A percentile compares a stretch with the other conserved stretches of the same genome.
Evolutionary conservation across 768 basidiomycete species (phyloP).

Genomic region (Pleurotus citrinopileatus): DNA sequence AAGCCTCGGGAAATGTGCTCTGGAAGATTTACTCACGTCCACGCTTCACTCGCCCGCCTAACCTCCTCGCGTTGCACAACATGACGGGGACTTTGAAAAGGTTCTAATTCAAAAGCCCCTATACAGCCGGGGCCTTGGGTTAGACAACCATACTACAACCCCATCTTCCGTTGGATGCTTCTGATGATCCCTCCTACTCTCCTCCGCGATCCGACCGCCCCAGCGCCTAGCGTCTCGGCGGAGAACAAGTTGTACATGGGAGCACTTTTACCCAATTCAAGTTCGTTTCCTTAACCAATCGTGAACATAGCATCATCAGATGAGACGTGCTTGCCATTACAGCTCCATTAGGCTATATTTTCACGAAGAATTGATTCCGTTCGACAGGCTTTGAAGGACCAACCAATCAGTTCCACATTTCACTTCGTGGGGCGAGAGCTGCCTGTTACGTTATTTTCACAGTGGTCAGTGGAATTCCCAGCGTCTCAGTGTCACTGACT

Average conservation of each 20-base stretch:
- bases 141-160: background rate
- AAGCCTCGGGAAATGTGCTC: background rate
- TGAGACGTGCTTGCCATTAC: background rate
- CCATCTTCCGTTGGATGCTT: constrained; percentile 7
- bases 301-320: constrained; percentile 3
- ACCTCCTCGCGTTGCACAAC: background rate
- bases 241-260: constrained; percentile 2
- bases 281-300: background rate
- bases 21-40: background rate
- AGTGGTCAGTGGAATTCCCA: background rate
- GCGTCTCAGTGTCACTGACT: background rate
- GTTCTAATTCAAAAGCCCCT: background rate
- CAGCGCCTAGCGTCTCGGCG: background rate
- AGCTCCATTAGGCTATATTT: constrained; percentile 6
- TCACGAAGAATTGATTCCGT: background rate
- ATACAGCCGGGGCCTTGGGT: constrained; percentile 1
- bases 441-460: background rate
- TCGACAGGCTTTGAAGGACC: background rate
- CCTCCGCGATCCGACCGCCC: background rate
- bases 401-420: constrained; percentile 7
- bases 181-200: constrained; percentile 1
- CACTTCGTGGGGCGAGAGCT: too few relatives aligned
- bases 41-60: background rate
- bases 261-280: constrained; percentile 1
- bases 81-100: background rate